Base-by-base conservation (phyloP, 73 alveolate species). In the Blepharisma stoltei region DNA sequence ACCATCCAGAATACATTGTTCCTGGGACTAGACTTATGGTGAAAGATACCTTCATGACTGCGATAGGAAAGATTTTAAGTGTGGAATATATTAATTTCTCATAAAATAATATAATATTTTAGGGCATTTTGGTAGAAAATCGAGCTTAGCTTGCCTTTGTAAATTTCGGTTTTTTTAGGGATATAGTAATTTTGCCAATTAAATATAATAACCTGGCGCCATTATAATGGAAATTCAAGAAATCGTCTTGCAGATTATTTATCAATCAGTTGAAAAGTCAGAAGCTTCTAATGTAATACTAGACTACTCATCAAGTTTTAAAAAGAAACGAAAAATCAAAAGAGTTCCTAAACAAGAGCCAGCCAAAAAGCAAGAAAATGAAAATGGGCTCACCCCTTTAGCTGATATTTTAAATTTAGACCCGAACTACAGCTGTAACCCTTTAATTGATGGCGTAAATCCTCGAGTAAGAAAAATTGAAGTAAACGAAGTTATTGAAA, bases 1-100 rank as follows among this genome's bases (percentile, higher is more conserved):
- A 87, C 80, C 79, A 87, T 53, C 98, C 98, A 25, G 98, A 92
- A 77, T 92, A 87, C 80, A 81, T 92, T 41, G 77, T 82, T 8
- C 82, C 71, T 71, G 95, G 95, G 44, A 82, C 86, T 48, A 86
- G 84, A 45, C 48, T 92, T 20, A 68, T 90, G 70, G 83, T 92
- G 67, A 78, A 80, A 77, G 96, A 92, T 70, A 86, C 84, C 20
- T 70, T 75, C 70, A 70, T 92, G 53, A 92, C 92, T 69, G 96
- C 96, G 7, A 76, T 86, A 53, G 98, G 98, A 20, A 54, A 81
- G 46, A 89, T 92, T 5, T 83, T 88, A 0, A 83, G 85, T 55
- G 86, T 90, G 41, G 41, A 32, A 32, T 32, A 32, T 32, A 32
- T 32, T 32, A 32, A 32, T 11, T 69, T 49, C 80, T 27, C 54